Evolutionary conservation across 768 basidiomycete genomes (phyloP), one percentile per base, ranked within the genome.

Genomic region (Amanita brunnescens): DNA sequence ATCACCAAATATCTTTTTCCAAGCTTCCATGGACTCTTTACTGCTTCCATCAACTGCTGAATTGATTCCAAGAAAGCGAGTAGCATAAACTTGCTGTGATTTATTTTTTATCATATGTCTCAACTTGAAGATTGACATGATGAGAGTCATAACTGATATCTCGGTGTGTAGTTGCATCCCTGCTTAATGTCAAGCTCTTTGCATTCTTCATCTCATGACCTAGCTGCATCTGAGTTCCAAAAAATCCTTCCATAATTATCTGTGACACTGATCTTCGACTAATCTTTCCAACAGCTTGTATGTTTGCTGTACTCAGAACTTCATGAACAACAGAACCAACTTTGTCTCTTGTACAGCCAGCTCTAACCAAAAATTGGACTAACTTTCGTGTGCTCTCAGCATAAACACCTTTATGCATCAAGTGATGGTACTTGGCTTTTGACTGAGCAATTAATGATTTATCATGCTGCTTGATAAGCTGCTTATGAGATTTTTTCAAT

Each of bases 211-310:
- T 39, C 43, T 52, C 54, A 52, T 51, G 48, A 21, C 54, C 55
- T 32, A 59, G 51, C 38, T 59, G 54, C 20, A 59, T 47, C 40
- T 55, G 55, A 37, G 55, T 53, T 33, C 53, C 58, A 57, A 55
- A 29, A 53, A 52, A 58, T 35, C 51, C 58, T 37, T 58, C 57
- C 18, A 38, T 30, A 49, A 58, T 37, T 14, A 58, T 54, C 13
- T 37, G 26, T 20, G 53, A 43, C 33, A 59, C 44, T 20, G 51
- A 54, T 51, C 47, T 26, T 10, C 26, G 32, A 33, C 53, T 51
- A 10, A 58, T 53, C 18, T 32, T 51, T 10, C 52, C 55, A 51
- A 54, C 45, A 32, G 52, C 26, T 32, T 21, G 44, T 53, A 47
- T 29, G 7, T 29, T 29, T 29, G 26, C 26, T 29, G 49, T 54